A percentile compares a stretch with the other conserved stretches of the same genome.
Evolutionary conservation across 2,329 filamentous ascomycete species (phyloP).

Genomic region (Daldinia sp.): DNA sequence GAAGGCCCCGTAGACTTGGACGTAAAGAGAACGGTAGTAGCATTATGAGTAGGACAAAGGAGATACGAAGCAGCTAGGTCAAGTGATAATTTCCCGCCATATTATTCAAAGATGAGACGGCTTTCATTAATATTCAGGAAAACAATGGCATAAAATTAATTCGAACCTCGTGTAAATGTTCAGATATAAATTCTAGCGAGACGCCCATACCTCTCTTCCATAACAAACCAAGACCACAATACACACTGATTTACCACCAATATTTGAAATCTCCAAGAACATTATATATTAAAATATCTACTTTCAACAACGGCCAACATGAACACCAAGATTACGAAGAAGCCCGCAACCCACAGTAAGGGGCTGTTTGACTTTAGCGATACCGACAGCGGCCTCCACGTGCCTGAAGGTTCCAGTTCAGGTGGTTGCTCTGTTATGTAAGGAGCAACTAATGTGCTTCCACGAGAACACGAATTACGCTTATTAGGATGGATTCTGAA

Average conservation of each 20-base stretch:
- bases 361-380: constrained; percentile 42
- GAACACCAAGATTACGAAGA: constrained; percentile 24
- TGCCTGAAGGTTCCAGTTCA: constrained; percentile 10
- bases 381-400: constrained; percentile 24
- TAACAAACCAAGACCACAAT: neutral
- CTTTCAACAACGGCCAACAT: constrained; percentile 30
- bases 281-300: neutral
- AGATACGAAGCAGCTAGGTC: neutral
- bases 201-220: neutral
- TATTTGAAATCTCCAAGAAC: neutral
- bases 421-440: constrained; percentile 36
- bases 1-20: neutral
- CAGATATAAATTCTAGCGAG: constrained; percentile 27
- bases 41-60: neutral
- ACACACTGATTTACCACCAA: neutral
- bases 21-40: neutral
- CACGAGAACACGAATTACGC: constrained; percentile 18
- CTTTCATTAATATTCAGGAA: neutral
- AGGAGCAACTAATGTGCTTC: neutral
- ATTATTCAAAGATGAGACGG: neutral
- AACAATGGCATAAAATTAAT: neutral
- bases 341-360: constrained; percentile 31
- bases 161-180: neutral
- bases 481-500: neutral
- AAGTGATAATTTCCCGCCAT: neutral